Conservation (phyloP, 1,284 basidiomycete genomes). For the Leccinum insigne region DNA sequence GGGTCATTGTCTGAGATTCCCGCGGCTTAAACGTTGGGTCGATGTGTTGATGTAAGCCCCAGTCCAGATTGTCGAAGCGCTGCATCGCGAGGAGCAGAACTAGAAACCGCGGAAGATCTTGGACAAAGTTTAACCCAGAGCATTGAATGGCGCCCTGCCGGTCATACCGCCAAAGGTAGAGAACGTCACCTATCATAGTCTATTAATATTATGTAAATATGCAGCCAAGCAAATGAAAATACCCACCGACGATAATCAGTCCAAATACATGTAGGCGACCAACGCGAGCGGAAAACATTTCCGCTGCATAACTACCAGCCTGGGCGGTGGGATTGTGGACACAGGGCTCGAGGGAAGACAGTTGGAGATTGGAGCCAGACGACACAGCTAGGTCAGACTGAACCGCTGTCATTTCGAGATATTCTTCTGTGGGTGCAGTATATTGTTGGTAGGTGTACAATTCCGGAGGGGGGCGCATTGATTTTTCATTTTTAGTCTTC, state of each 20-base stretch:
- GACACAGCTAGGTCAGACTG: too few species aligned
- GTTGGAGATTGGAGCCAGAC: too few species aligned
- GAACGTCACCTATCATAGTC: background rate
- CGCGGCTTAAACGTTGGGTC: too few species aligned
- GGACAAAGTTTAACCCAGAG: constrained; percentile 13
- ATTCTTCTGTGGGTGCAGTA: background rate
- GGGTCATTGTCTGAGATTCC: too few species aligned
- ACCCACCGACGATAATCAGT: background rate
- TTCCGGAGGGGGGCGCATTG: background rate
- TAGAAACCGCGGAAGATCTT: constrained; percentile 34
- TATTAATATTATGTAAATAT: background rate
- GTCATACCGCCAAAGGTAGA: constrained; percentile 10
- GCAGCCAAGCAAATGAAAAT: background rate
- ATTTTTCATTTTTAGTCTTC: background rate
- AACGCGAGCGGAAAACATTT: background rate
- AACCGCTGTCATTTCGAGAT: too few species aligned
- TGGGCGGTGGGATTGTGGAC: background rate
- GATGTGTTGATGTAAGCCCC: too few species aligned
- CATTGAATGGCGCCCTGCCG: constrained; percentile 3
- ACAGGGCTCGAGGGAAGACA: too few species aligned
- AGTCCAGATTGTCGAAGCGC: constrained; percentile 25
- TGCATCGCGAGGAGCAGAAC: constrained; percentile 33
- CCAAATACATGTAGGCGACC: background rate
- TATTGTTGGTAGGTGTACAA: background rate
- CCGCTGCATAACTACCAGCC: background rate